Base-by-base conservation (phyloP, 371 early-diverging fungal species). In the Chytridium lagenaria region DNA sequence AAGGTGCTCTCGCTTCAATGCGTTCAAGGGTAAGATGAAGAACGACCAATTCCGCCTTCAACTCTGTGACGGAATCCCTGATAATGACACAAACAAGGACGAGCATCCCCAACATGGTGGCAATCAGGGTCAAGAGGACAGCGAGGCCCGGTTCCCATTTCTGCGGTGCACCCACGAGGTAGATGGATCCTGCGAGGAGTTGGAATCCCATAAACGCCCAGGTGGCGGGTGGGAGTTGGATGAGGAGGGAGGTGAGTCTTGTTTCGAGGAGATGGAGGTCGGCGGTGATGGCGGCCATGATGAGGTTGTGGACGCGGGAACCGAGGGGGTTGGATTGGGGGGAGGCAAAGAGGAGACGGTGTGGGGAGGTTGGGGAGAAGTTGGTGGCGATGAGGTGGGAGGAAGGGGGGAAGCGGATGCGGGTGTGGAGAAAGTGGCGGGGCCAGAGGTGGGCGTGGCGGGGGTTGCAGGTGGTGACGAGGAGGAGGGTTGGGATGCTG, bases 21-120 rank as follows among this genome's bases (percentile, higher is more conserved):
- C 72, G 65, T 16, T 37, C 36, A 12, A 39, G 7, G 1, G 55
- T 52, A 16, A 72, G 57, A 15, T 52, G 26, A 23, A 66, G 39
- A 38, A 66, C 66, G 23, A 55, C 72, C 22, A 51, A 51, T 40
- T 72, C 72, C 50, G 67, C 72, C 38, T 72, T 72, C 26, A 67
- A 38, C 66, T 72, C 72, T 1, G 72, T 72, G 28, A 68, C 52
- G 12, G 44, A 7, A 65, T 72, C 72, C 15, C 72, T 64, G 28
- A 65, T 55, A 33, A 72, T 33, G 26, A 67, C 72, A 10, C 39
- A 31, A 12, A 59, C 55, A 19, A 72, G 37, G 37, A 72, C 59
- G 23, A 65, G 37, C 22, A 66, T 36, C 7, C 72, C 72, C 12
- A 72, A 38, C 5, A 57, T 28, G 36, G 12, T 19, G 3, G 51